Percentiles rank a stretch among this genome's conserved stretches.
Evolutionary conservation across 2,329 filamentous ascomycete genomes (phyloP).

Genomic region (Fusarium hostae): DNA sequence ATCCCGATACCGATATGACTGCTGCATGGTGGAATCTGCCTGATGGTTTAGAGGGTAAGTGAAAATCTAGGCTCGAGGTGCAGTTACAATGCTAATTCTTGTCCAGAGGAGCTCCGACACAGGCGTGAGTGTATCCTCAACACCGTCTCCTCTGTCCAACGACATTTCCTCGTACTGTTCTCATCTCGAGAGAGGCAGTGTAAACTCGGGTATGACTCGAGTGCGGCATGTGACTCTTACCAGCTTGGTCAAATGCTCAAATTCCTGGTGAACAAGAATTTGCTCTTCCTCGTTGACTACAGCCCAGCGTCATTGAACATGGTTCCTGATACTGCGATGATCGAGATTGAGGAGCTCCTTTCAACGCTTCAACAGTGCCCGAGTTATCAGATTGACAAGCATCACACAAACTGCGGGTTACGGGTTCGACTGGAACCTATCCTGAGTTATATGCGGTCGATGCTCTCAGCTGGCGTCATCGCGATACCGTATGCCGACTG

Average conservation of each 20-base stretch:
- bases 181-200: slow-evolving; percentile 75
- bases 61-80: background rate
- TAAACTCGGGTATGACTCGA: slow-evolving; percentile 78
- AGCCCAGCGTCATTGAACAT: slow-evolving; percentile 58
- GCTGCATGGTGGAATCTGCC: slow-evolving; percentile 80
- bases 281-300: slow-evolving; percentile 70
- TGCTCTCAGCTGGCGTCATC: slow-evolving; percentile 61
- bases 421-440: slow-evolving; percentile 73
- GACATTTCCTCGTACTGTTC: slow-evolving; percentile 75
- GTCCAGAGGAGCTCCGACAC: slow-evolving; percentile 70
- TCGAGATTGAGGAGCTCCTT: slow-evolving; percentile 72
- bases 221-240: slow-evolving; percentile 78
- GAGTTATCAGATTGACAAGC: slow-evolving; percentile 77
- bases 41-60: slow-evolving; percentile 71
- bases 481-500: slow-evolving; percentile 59
- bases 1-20: slow-evolving; percentile 44
- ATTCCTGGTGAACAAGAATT: slow-evolving; percentile 71
- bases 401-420: slow-evolving; percentile 79
- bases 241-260: slow-evolving; percentile 82
- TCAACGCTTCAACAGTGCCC: slow-evolving; percentile 72
- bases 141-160: slow-evolving; percentile 75
- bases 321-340: slow-evolving; percentile 61
- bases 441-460: slow-evolving; percentile 70
- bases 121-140: slow-evolving; percentile 74
- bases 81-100: slow-evolving; percentile 11